Conservation (phyloP, 768 basidiomycete genomes). For the Dacryopinax spathularia region DNA sequence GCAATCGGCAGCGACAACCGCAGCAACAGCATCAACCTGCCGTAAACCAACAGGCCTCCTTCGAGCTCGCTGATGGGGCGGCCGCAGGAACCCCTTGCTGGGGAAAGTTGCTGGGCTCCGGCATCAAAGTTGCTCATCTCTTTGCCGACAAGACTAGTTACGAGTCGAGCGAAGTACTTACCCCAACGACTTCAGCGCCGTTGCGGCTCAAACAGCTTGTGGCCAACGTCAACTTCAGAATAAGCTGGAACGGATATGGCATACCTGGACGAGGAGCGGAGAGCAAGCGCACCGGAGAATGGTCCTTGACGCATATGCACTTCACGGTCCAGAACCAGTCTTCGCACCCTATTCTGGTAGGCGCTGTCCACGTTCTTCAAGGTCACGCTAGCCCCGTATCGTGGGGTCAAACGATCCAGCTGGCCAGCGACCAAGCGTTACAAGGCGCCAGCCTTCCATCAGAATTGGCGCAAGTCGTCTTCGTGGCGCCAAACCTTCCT, state of each 20-base stretch:
- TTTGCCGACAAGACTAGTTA: neutral
- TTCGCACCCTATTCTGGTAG: neutral
- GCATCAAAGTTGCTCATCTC: neutral
- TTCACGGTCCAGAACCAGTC: neutral
- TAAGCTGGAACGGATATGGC: neutral
- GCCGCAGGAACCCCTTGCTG: neutral
- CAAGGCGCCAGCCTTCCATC: neutral
- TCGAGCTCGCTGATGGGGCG: neutral
- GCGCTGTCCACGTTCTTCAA: neutral
- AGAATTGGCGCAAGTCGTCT: neutral
- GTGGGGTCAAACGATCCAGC: neutral
- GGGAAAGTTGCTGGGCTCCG: neutral
- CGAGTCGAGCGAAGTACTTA: neutral
- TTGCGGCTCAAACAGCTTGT: neutral
- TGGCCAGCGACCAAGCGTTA: neutral
- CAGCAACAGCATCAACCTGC: neutral
- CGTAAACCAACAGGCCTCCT: neutral
- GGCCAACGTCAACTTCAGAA: neutral
- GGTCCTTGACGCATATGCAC: neutral
- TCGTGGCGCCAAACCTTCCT: neutral
- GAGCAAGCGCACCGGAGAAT: neutral
- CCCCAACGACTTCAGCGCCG: neutral
- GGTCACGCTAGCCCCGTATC: neutral
- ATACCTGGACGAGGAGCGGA: neutral
- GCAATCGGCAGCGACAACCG: neutral